Base-by-base conservation (phyloP, 2,329 filamentous ascomycete genomes). In the Fusarium sp. region DNA sequence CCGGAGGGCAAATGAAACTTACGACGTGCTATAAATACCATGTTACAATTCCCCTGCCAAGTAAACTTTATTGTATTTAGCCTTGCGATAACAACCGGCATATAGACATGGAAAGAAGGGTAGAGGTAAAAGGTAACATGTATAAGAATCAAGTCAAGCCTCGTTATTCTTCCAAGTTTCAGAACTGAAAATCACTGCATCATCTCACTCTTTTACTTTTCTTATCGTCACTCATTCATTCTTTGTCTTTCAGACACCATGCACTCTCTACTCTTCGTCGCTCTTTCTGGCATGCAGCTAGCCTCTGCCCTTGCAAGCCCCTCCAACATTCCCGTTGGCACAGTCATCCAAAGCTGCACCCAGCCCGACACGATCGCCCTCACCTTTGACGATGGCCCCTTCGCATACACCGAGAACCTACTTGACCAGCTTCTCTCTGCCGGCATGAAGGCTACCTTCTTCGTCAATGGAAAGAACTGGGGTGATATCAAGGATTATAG, bases 371-470 rank as follows among this genome's bases (percentile, higher is more conserved):
- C 34, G 5, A 37, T 37, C 6, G 34, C 34, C 34, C 34, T 37
- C 10, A 37, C 34, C 10, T 37, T 37, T 10, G 34, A 37, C 18
- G 34, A 37, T 37, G 34, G 34, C 34, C 34, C 34, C 11, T 37
- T 37, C 55, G 57, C 52, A 6, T 81, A 77, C 61, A 83, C 82
- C 12, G 57, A 70, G 2, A 54, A 61, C 11, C 70, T 83, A 7
- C 78, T 84, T 11, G 68, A 79, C 47, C 67, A 61, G 12, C 74
- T 79, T 16, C 63, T 69, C 8, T 59, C 55, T 1, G 67, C 71
- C 20, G 67, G 69, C 12, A 56, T 76, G 14, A 75, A 71, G 53
- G 79, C 77, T 3, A 79, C 78, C 24, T 78, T 76, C 41, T 73
- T 73, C 44, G 52, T 73, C 29, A 71, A 70, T 6, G 70, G 70